A percentile compares a stretch with the other conserved stretches of the same genome.
phyloP scores from a whole-genome alignment of 2,329 filamentous ascomycete genomes.

The Colletotrichum horii region DNA sequence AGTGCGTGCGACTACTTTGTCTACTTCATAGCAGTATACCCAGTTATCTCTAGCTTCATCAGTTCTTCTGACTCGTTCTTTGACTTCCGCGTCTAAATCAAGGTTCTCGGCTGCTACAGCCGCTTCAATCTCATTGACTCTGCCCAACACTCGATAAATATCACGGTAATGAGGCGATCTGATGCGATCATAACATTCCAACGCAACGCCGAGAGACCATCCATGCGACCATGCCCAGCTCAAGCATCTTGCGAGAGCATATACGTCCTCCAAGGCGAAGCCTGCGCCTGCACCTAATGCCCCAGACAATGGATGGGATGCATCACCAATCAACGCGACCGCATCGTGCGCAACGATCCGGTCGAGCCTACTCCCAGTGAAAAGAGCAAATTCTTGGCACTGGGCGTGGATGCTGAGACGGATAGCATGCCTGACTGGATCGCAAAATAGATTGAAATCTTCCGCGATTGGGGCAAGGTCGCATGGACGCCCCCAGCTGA shows the following conservation, averaged over 20 bases:
- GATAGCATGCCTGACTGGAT: neutral
- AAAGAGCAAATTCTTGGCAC: neutral
- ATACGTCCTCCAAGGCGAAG: neutral
- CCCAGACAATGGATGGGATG: neutral
- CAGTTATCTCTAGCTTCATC: neutral
- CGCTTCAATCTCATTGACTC: neutral
- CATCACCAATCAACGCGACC: neutral
- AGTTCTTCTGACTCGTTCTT: neutral
- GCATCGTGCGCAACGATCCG: neutral
- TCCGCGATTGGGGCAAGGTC: neutral
- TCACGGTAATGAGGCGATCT: neutral
- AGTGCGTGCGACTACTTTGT: neutral
- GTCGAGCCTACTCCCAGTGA: neutral
- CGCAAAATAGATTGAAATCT: neutral
- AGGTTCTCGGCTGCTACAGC: neutral
- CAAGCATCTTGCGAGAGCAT: neutral
- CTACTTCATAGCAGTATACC: neutral
- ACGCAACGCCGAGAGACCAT: neutral
- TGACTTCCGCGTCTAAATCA: neutral
- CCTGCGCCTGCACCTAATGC: neutral
- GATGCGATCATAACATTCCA: neutral
- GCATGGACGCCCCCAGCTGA: slow-evolving; percentile 30
- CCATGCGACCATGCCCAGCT: neutral
- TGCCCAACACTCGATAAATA: neutral
- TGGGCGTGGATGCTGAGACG: neutral